phyloP scores from a whole-genome alignment of 768 basidiomycete genomes.

The Russula brevipes region DNA sequence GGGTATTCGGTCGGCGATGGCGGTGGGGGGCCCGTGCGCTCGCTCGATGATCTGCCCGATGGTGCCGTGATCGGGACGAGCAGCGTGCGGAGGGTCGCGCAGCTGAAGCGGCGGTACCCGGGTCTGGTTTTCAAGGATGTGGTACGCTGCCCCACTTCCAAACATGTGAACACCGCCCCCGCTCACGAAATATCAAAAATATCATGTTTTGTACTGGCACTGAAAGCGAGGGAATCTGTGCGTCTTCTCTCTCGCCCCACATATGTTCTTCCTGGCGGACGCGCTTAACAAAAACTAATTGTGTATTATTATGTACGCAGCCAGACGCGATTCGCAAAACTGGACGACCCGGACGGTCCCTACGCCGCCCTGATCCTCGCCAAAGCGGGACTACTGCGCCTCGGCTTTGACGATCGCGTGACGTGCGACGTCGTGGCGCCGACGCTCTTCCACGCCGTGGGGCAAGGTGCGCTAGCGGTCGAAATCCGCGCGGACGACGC shows the following conservation, averaged over 20 bases:
- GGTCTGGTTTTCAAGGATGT: slow-evolving; percentile 78
- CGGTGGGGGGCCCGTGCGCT: slow-evolving; percentile 45
- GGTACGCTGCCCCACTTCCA: slow-evolving; percentile 47
- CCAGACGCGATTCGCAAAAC: slow-evolving; percentile 85
- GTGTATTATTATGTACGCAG: slow-evolving; percentile 35
- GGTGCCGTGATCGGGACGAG: slow-evolving; percentile 95
- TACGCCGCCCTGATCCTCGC: slow-evolving; percentile 91
- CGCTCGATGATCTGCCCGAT: slow-evolving; percentile 74
- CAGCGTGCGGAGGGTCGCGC: slow-evolving; percentile 88
- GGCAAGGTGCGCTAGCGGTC: slow-evolving; percentile 87
- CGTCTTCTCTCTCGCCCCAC: slow-evolving; percentile 31
- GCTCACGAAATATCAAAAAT: neutral
- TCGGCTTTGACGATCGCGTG: slow-evolving; percentile 69
- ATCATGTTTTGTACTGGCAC: neutral
- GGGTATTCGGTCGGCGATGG: slow-evolving; percentile 37
- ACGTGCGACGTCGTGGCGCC: slow-evolving; percentile 72
- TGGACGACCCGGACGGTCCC: slow-evolving; percentile 75
- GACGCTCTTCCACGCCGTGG: slow-evolving; percentile 80
- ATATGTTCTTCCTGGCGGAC: neutral
- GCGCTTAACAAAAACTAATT: neutral
- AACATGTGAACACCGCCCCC: neutral
- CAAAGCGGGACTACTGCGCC: slow-evolving; percentile 82
- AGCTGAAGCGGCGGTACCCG: slow-evolving; percentile 75
- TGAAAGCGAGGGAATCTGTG: slow-evolving; percentile 85
- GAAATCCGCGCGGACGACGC: slow-evolving; percentile 73